phyloP scores from a whole-genome alignment of 1,284 basidiomycete species.

The Coriolopsis trogii region DNA sequence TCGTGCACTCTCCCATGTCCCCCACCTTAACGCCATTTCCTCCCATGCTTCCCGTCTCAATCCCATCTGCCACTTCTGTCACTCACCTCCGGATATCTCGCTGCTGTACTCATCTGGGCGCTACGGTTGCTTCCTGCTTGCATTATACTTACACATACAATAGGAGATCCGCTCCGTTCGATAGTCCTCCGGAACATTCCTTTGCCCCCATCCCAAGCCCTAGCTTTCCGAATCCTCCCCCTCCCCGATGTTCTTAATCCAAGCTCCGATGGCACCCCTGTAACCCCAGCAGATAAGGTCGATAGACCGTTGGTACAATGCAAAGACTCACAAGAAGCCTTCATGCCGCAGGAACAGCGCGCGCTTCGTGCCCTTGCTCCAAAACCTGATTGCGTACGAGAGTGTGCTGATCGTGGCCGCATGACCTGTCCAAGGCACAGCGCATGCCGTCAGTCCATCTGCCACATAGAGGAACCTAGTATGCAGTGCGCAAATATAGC shows the following conservation, averaged over 20 bases:
- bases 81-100: not conserved
- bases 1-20: not conserved
- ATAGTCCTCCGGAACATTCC: constrained; percentile 4
- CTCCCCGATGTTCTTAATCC: constrained; percentile 87
- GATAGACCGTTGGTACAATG: too few species aligned
- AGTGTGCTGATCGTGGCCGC: constrained; percentile 97
- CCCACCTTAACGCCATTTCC: not conserved
- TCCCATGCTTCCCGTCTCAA: not conserved
- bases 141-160: constrained; percentile 24
- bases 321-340: constrained; percentile 85
- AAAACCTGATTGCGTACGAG: constrained; percentile 99
- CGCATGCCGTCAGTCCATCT: not conserved
- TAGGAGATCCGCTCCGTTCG: constrained; percentile 17
- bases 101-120: too few species aligned
- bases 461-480: too few species aligned
- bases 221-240: constrained; percentile 16
- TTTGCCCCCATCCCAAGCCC: not conserved
- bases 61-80: not conserved
- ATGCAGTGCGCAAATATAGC: too few species aligned
- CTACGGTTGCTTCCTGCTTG: not conserved
- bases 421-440: constrained; percentile 62
- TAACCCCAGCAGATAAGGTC: not conserved
- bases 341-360: constrained; percentile 98
- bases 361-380: constrained; percentile 97
- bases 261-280: constrained; percentile 91